These are phyloP conservation scores for Volvariella volvacea DNA, from an alignment of 1,284 basidiomycete genomes.

Conservation along the genomic window DNA sequence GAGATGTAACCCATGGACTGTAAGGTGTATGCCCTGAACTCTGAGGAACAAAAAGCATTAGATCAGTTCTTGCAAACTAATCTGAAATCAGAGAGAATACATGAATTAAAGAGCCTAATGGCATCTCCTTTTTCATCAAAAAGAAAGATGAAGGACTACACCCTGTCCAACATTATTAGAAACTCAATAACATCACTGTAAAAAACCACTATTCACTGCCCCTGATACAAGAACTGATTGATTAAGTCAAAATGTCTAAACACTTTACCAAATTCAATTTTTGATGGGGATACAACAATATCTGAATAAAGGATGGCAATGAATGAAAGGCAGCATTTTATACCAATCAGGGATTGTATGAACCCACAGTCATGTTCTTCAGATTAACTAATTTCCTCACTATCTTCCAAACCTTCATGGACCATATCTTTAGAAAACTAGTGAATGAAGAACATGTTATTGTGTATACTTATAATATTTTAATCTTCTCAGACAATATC, in stretches of 20 bases:
- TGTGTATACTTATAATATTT: slow-evolving; percentile 26
- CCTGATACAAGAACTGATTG: not conserved
- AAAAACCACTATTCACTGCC: slow-evolving; percentile 2
- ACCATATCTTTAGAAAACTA: slow-evolving; percentile 2
- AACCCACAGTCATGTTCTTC: slow-evolving; percentile 33
- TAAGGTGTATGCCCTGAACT: no score
- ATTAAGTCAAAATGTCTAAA: not conserved
- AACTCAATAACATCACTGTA: not conserved
- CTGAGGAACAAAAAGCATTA: no score
- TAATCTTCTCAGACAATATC: slow-evolving; percentile 19
- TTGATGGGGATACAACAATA: slow-evolving; percentile 15
- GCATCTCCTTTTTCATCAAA: slow-evolving; percentile 30
- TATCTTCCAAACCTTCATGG: slow-evolving; percentile 13
- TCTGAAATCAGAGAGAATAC: no score
- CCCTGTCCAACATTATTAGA: slow-evolving; percentile 3
- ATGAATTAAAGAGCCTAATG: no score
- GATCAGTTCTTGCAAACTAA: no score
- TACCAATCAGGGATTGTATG: slow-evolving; percentile 25
- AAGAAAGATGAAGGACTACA: not conserved
- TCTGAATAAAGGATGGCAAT: slow-evolving; percentile 26
- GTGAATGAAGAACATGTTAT: slow-evolving; percentile 1
- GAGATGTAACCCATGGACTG: no score
- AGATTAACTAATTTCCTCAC: slow-evolving; percentile 18
- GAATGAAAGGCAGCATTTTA: slow-evolving; percentile 28
- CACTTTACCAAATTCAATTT: slow-evolving; percentile 13